Evolutionary conservation across 1,139 yeast species (phyloP), one percentile per base, ranked within the genome.

Genomic region (Candida tetrigidarum): DNA sequence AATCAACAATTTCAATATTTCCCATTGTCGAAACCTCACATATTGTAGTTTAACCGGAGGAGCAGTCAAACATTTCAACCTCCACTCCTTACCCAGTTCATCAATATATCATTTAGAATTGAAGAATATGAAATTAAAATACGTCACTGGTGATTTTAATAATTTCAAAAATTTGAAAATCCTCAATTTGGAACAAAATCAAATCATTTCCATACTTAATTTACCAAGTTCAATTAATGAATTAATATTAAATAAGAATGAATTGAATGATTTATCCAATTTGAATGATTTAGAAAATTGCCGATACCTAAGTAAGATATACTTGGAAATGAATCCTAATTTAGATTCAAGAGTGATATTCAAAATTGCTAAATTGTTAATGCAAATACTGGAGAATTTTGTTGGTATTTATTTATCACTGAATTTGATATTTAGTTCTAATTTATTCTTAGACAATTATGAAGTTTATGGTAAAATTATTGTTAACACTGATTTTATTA

Each of bases 161-260:
- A 16, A 32, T 8, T 43, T 46, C 19, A 34, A 20, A 11, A 14
- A 37, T 8, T 26, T 49, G 18, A 35, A 22, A 15, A 34, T 37
- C 19, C 41, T 49, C n/a, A 45, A 49, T 29, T 34, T 49, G 11
- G 49, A 46, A 33, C 25, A 39, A 6, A 49, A 49, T 49, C 30
- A 41, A 22, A 29, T 41, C 14, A 40, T 32, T 32, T 32, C 36
- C 1, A 19, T 32, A 10, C 25, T 32, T 6, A 32, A 41, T 15
- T 38, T 46, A n/a, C 49, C 49, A 14, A 29, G 41, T 23, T 46
- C 49, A 9, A 23, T 46, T 16, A 26, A 30, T 6, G 36, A 42
- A 6, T 33, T 46, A 11, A 35, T 41, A 12, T 15, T 44, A 9
- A 44, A 46, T 25, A 44, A 37, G n/a, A 46, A 44, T 32, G 36